A percentile compares a stretch with the other conserved stretches of the same genome.
Conservation (phyloP, 2,329 filamentous ascomycete species). For the Setomelanomma holmii region DNA sequence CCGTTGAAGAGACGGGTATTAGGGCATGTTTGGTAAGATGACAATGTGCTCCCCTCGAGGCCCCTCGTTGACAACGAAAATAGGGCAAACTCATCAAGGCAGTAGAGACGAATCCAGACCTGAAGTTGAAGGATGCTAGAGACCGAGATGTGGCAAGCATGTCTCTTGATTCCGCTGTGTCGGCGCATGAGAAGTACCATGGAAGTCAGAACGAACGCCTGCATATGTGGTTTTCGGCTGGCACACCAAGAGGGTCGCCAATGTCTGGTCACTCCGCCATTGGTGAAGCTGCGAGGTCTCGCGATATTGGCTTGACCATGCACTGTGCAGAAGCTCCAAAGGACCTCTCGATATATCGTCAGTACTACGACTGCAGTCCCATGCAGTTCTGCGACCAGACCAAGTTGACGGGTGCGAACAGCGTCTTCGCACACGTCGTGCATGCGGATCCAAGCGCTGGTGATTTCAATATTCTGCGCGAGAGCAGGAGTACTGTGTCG, state of each 20-base stretch:
- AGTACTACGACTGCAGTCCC: conserved; percentile 52
- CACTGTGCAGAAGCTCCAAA: conserved; percentile 55
- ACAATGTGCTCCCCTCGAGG: too few species aligned
- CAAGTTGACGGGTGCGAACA: conserved; percentile 47
- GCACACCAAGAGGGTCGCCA: conserved; percentile 56
- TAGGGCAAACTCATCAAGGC: conserved; percentile 50
- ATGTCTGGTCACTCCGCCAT: conserved; percentile 51
- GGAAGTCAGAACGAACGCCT: conserved; percentile 51
- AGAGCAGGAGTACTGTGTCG: conserved; percentile 36
- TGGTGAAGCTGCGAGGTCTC: conserved; percentile 49
- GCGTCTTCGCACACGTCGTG: conserved; percentile 42
- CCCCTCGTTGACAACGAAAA: conserved; percentile 3
- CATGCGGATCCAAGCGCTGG: conserved; percentile 52
- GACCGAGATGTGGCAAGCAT: conserved; percentile 48
- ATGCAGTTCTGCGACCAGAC: conserved; percentile 35
- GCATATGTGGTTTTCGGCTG: conserved; percentile 57
- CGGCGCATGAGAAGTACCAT: conserved; percentile 38
- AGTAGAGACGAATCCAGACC: conserved; percentile 42
- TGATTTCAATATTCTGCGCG: conserved; percentile 50
- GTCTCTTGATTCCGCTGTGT: conserved; percentile 43
- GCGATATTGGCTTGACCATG: conserved; percentile 56
- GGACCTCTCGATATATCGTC: conserved; percentile 48
- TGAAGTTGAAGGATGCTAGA: conserved; percentile 45
- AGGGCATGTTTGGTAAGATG: conserved; percentile 32
- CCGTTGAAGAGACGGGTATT: conserved; percentile 44